Base-by-base conservation (phyloP, 306 rosid genomes). In the Medicago arabica region DNA sequence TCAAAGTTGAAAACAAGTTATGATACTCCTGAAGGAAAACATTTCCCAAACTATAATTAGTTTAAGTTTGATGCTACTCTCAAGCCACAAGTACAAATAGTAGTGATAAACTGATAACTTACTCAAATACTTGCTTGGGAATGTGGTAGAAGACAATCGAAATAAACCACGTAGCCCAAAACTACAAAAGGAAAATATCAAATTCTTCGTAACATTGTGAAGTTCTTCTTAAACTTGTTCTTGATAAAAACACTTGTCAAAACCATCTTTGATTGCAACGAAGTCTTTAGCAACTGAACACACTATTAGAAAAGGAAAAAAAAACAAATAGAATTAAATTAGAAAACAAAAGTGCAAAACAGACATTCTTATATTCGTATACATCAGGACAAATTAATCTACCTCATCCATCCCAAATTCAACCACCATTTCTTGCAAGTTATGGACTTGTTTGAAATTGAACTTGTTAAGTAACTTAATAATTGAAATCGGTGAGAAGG, bases 321-420 rank as follows among this genome's bases (percentile, higher is more conserved):
- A 25, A 25, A 25, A 21, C 23, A 21, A 21, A 21, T 21, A 21
- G 5, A 12, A 46, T 4, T 0, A 46, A 3, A 46, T 14, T 46
- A 51, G 14, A 8, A 18, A 17, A 54, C 3, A 3, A 54, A 54
- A 50, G 6, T 7, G 13, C 7, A 18, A 18, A 8, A 10, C 1
- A 17, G 0, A 17, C 0, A 17, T 54, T 14, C n/a, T 5, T 15
- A 50, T 5, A 17, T 53, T 51, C 8, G 0, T 16, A 53, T 7
- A 53, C 31, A 9, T 3, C 1, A 10, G 62, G 31, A 9, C 28
- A 55, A 18, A 55, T 19, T 55, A 55, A 55, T 2, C 23, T 57
- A 79, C 82, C 87, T 84, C 73, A n/a, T n/a, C 28, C 55, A 74
- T 55, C 0, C 70, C 87, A 7, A 87, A 54, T 4, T 70, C 59